Evolutionary conservation across 495 filamentous ascomycete species (phyloP).

Genomic region (Saxophila tyrrhenica): DNA sequence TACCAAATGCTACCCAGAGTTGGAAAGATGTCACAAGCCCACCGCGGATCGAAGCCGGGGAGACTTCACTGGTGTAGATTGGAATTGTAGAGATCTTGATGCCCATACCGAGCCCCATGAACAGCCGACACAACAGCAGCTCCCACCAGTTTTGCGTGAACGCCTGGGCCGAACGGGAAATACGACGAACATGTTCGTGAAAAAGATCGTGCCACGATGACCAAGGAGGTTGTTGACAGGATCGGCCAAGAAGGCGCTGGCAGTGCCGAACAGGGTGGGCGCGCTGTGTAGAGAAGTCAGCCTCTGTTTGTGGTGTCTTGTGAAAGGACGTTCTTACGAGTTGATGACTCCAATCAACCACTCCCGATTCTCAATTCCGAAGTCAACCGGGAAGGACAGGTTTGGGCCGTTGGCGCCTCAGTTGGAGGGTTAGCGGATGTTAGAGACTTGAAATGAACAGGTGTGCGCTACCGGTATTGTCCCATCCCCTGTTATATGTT

Average conservation of each 20-base stretch:
- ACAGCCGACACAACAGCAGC: conserved; percentile 43
- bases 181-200: too few relatives aligned
- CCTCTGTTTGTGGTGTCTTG: too few relatives aligned
- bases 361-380: conserved; percentile 22
- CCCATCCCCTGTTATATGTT: conserved; percentile 30
- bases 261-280: not conserved
- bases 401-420: conserved; percentile 33
- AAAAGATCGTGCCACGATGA: conserved; percentile 72
- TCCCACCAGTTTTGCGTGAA: conserved; percentile 37
- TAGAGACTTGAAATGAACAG: too few relatives aligned
- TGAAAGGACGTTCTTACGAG: too few relatives aligned
- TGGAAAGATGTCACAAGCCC: conserved; percentile 82
- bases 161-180: conserved; percentile 53
- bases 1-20: conserved; percentile 70
- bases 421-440: too few relatives aligned
- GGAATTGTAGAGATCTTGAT: conserved; percentile 47
- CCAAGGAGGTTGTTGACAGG: conserved; percentile 71
- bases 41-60: conserved; percentile 37
- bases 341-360: conserved; percentile 18
- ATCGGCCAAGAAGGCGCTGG: conserved; percentile 20
- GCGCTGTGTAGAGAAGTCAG: too few relatives aligned
- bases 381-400: conserved; percentile 20
- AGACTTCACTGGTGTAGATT: conserved; percentile 45
- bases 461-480: too few relatives aligned
- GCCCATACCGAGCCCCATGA: conserved; percentile 49